A percentile compares a stretch with the other conserved stretches of the same genome.
phyloP scores from a whole-genome alignment of 148 eudicot species.

The Suaeda aralocaspica region DNA sequence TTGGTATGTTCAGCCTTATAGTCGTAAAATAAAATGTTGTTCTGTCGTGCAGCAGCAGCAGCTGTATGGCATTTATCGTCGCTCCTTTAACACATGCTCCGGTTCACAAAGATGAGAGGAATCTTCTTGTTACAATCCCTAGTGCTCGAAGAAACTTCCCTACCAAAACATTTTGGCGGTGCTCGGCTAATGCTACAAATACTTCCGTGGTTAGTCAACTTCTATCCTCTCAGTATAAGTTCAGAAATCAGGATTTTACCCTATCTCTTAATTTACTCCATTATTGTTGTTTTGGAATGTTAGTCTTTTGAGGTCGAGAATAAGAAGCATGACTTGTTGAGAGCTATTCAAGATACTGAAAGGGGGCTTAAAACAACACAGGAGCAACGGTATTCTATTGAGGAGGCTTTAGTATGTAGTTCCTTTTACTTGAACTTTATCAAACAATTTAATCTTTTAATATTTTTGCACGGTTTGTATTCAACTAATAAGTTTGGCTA shows the following conservation, averaged over 20 bases:
- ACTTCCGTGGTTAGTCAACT: slow-evolving; percentile 22
- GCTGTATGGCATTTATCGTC: slow-evolving; percentile 38
- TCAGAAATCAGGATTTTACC: slow-evolving; percentile 17
- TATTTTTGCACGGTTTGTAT: not conserved
- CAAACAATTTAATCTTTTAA: not conserved
- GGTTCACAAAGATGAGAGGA: slow-evolving; percentile 10
- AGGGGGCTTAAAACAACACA: slow-evolving; percentile 68
- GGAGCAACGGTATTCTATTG: slow-evolving; percentile 64
- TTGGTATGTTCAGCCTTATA: not conserved
- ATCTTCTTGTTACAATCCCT: slow-evolving; percentile 9
- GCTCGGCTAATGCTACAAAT: slow-evolving; percentile 25
- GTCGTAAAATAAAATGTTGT: slow-evolving; percentile 1
- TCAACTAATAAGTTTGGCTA: not conserved
- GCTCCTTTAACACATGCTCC: slow-evolving; percentile 23
- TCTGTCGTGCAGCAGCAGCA: slow-evolving; percentile 22
- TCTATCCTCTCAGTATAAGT: no score
- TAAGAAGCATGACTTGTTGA: slow-evolving; percentile 56
- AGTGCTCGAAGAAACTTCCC: slow-evolving; percentile 14
- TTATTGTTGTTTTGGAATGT: slow-evolving; percentile 22
- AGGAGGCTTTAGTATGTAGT: slow-evolving; percentile 56
- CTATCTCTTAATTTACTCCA: slow-evolving; percentile 24
- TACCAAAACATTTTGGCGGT: slow-evolving; percentile 19
- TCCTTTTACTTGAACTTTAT: not conserved
- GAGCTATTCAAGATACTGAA: slow-evolving; percentile 64
- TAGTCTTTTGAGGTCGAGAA: slow-evolving; percentile 49